phyloP scores from a whole-genome alignment of 805 yeast species.

The Blastobotrys terrestris region DNA sequence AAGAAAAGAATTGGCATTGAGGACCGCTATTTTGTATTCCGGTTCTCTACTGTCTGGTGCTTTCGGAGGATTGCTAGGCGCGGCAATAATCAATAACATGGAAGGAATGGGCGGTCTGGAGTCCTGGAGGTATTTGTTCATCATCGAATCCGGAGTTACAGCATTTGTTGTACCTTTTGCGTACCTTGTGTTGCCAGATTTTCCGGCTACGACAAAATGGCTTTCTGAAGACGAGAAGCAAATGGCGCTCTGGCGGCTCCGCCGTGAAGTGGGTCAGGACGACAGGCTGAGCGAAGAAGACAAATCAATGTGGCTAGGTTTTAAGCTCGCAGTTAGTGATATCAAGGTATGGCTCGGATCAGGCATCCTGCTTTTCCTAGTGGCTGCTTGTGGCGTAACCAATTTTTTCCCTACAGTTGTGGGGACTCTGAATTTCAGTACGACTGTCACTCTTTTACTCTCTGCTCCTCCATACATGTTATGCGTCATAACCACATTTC shows the following conservation, averaged over 20 bases:
- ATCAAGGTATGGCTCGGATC: constrained; percentile 18
- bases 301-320: background rate
- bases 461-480: constrained; percentile 55
- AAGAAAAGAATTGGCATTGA: constrained; percentile 33
- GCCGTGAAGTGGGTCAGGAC: constrained; percentile 17
- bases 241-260: constrained; percentile 16
- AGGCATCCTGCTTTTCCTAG: constrained; percentile 33
- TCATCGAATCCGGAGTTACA: constrained; percentile 41
- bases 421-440: constrained; percentile 44
- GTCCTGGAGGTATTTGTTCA: constrained; percentile 48
- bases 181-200: constrained; percentile 44
- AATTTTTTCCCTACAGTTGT: constrained; percentile 60
- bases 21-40: constrained; percentile 34
- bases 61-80: constrained; percentile 44
- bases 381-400: constrained; percentile 56
- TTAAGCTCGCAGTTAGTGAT: constrained; percentile 20
- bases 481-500: constrained; percentile 44
- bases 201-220: constrained; percentile 38
- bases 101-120: constrained; percentile 34
- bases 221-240: constrained; percentile 19
- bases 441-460: constrained; percentile 46
- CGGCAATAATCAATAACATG: constrained; percentile 39
- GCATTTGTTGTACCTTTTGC: constrained; percentile 30
- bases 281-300: constrained; percentile 4
- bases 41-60: constrained; percentile 42